Percentiles rank a stretch among this genome's conserved stretches.
These are phyloP conservation scores for Populus alba DNA, from an alignment of 345 rosid species.

Conservation along the genomic window DNA sequence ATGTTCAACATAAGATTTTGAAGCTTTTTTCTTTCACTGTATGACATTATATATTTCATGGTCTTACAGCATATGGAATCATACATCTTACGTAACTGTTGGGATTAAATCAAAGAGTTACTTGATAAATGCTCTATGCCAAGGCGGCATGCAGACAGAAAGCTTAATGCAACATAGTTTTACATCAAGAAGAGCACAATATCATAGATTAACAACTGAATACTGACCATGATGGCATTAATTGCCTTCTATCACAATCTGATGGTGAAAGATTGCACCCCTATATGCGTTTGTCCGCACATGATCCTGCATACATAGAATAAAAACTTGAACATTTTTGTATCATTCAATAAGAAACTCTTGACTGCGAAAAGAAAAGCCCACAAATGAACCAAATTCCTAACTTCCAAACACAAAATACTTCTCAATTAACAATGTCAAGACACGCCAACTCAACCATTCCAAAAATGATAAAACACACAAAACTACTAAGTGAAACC, in stretches of 20 bases:
- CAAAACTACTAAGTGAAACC: no score
- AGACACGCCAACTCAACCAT: no score
- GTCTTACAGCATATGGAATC: not conserved
- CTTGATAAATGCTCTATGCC: not conserved
- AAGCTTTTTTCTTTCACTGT: not conserved
- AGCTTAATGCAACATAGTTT: not conserved
- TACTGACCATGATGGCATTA: conserved; percentile 36
- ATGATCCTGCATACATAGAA: conserved; percentile 52
- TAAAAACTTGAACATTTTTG: no score
- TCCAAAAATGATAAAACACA: no score
- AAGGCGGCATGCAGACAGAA: not conserved
- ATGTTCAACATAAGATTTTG: not conserved
- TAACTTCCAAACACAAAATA: no score
- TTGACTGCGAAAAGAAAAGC: no score
- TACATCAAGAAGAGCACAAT: not conserved
- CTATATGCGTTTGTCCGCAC: conserved; percentile 49
- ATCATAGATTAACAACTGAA: conserved; percentile 3
- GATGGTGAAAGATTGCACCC: no score
- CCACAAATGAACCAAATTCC: no score
- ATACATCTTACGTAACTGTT: not conserved
- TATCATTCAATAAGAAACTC: no score
- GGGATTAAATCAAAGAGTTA: no score
- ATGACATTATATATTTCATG: not conserved
- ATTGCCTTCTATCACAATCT: not conserved
- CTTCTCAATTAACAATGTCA: no score